Conservation (phyloP, 129 eudicot genomes). For the sunflower (Helianthus annuus) region HanXRQr2.0-SUNRISE NC_035440.2:10386695-10387194, state of each 20-base stretch:
- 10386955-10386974: conserved; percentile 18
- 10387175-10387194: no score
- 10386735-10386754: no score
- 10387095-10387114: background rate
- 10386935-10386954: conserved; percentile 13
- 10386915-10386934: conserved; percentile 5
- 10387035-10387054: background rate
- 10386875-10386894: background rate
- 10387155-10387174: no score
- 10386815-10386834: background rate
- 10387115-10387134: no score
- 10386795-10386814: background rate
- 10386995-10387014: conserved; percentile 16
- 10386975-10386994: background rate
- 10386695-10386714: no score
- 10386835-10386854: background rate
- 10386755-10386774: no score
- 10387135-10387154: no score
- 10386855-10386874: background rate
- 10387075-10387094: background rate
- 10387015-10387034: background rate
- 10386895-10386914: conserved; percentile 14
- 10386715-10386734: no score
- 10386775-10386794: no score
- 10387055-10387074: background rate